Evolutionary conservation across 2,329 filamentous ascomycete species (phyloP).

Genomic region (Akanthomyces uredinophilus): DNA sequence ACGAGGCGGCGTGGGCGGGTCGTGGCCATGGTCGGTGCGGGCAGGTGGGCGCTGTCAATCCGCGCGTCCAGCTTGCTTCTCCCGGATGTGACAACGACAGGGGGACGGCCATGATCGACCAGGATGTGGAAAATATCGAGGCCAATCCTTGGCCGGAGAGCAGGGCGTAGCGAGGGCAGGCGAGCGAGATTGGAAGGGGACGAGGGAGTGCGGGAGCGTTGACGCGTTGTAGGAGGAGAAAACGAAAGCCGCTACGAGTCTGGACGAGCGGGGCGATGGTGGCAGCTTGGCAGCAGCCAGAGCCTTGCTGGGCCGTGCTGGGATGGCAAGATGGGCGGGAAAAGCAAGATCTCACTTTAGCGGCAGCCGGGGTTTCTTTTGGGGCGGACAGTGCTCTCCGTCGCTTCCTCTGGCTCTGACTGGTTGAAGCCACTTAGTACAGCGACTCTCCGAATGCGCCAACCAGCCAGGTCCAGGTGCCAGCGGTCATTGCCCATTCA

Average conservation of each 20-base stretch:
- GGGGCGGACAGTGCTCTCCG: background rate
- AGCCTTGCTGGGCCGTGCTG: no score
- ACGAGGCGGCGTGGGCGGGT: no score
- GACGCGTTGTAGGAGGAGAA: background rate
- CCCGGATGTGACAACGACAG: background rate
- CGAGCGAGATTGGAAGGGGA: background rate
- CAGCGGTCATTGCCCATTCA: no score
- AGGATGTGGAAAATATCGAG: background rate
- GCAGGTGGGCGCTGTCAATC: background rate
- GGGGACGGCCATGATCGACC: background rate
- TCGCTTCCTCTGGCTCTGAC: no score
- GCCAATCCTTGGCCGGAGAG: background rate
- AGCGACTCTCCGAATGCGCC: no score
- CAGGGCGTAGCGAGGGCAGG: background rate
- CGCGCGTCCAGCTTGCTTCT: background rate
- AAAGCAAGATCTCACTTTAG: slow-evolving; percentile 5
- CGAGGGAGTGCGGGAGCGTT: background rate
- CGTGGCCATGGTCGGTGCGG: background rate
- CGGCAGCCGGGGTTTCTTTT: background rate
- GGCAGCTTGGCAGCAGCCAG: no score
- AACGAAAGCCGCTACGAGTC: background rate
- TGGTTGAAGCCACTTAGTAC: no score
- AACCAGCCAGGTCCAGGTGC: no score
- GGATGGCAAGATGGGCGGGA: no score
- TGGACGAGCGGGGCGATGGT: background rate